Evolutionary conservation across 2,329 filamentous ascomycete genomes (phyloP).

Genomic region (Trichoderma sp.): DNA sequence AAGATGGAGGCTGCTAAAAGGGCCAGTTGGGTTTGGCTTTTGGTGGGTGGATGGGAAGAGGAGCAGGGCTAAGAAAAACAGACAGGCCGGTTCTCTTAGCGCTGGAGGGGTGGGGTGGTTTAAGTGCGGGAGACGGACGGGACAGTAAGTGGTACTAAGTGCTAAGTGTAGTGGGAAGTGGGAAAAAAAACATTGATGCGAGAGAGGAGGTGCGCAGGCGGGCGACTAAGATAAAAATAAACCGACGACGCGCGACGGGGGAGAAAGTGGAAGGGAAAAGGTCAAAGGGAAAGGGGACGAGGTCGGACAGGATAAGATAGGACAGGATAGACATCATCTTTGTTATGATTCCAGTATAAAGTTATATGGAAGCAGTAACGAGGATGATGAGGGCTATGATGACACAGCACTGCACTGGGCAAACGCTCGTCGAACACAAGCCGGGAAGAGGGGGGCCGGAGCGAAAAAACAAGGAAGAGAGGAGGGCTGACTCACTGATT

Average conservation of each 20-base stretch:
- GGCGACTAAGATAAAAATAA: conserved; percentile 8
- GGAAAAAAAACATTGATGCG: neutral
- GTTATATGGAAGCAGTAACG: neutral
- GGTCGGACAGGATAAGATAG: neutral
- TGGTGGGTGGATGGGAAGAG: neutral
- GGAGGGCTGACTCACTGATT: neutral
- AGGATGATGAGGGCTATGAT: neutral
- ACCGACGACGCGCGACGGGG: conserved; percentile 1
- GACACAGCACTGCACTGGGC: neutral
- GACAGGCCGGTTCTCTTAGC: neutral
- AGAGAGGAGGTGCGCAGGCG: conserved; percentile 8
- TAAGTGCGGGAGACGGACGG: conserved; percentile 2
- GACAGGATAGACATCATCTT: neutral
- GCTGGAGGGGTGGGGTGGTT: conserved; percentile 2
- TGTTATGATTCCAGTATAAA: neutral
- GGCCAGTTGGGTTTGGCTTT: neutral
- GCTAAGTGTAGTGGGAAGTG: neutral
- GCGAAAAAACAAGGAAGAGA: neutral
- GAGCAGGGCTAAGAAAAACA: neutral
- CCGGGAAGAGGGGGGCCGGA: neutral
- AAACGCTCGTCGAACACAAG: neutral
- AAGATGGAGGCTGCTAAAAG: conserved; percentile 3
- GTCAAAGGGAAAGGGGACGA: neutral
- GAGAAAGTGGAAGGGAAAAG: neutral
- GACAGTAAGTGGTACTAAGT: neutral